Evolutionary conservation across 768 basidiomycete species (phyloP).

Genomic region (Brasilioporus rufonigricans): DNA sequence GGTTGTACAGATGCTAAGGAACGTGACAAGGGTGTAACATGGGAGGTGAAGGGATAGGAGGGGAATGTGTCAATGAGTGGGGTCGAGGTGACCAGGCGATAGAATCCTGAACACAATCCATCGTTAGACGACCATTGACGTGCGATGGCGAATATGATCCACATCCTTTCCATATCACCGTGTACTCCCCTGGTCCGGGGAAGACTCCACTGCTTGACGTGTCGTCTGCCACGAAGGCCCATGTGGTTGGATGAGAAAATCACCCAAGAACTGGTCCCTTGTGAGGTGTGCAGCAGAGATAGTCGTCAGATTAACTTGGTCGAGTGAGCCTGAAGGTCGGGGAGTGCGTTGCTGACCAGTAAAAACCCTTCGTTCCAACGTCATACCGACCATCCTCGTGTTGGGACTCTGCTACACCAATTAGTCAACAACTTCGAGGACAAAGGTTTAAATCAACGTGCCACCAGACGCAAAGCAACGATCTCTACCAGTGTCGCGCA

Average conservation of each 20-base stretch:
- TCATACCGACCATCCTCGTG: conserved; percentile 52
- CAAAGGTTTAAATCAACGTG: conserved; percentile 24
- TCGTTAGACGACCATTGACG: background rate
- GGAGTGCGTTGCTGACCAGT: conserved; percentile 36
- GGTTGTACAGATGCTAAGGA: conserved; percentile 59
- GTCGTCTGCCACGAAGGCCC: conserved; percentile 43
- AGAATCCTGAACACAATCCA: conserved; percentile 38
- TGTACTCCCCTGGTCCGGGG: conserved; percentile 56
- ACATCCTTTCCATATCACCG: conserved; percentile 66
- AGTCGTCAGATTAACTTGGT: background rate
- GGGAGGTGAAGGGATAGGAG: conserved; percentile 65
- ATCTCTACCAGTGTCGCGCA: conserved; percentile 56
- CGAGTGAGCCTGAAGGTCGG: no score
- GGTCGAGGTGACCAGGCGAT: conserved; percentile 42
- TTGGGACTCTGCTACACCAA: conserved; percentile 39
- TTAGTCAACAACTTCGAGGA: background rate
- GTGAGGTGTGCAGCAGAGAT: conserved; percentile 50
- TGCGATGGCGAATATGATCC: background rate
- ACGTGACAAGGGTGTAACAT: conserved; percentile 59
- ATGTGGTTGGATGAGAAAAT: conserved; percentile 51
- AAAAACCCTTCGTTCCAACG: conserved; percentile 44
- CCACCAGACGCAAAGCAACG: conserved; percentile 47
- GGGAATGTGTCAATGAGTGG: conserved; percentile 48
- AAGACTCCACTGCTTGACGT: conserved; percentile 33
- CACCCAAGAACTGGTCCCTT: conserved; percentile 62